Evolutionary conservation across 257 asterid genomes (phyloP).

Genomic region (Fraxinus anomala): DNA sequence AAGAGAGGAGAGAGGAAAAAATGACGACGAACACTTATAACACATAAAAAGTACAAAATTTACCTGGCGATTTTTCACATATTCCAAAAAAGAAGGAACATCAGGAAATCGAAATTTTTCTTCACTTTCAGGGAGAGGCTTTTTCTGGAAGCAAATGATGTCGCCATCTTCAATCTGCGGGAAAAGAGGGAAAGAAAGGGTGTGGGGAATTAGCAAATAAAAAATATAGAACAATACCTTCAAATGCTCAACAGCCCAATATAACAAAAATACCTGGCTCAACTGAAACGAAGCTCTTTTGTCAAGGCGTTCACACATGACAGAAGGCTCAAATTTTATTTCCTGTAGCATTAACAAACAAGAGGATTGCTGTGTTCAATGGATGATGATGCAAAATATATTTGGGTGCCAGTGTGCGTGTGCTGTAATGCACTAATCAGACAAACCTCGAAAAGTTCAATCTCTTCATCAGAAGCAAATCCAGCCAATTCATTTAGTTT

Average conservation of each 20-base stretch:
- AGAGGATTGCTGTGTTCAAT: background rate
- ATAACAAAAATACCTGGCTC: constrained; percentile 42
- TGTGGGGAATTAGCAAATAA: constrained; percentile 8
- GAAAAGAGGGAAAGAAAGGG: background rate
- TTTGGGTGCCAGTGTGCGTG: background rate
- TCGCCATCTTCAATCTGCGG: constrained; percentile 62
- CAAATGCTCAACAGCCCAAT: constrained; percentile 10
- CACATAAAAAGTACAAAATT: background rate
- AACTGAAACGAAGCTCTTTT: constrained; percentile 40
- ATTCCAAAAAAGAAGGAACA: constrained; percentile 54
- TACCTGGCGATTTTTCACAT: constrained; percentile 59
- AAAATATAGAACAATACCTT: constrained; percentile 5
- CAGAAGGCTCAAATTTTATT: constrained; percentile 51
- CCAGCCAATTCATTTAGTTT: constrained; percentile 54
- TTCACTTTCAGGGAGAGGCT: constrained; percentile 35
- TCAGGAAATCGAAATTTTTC: constrained; percentile 44
- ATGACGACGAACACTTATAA: background rate
- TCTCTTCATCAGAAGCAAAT: constrained; percentile 50
- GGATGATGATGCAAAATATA: background rate
- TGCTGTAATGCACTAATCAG: constrained; percentile 26
- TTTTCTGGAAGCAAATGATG: constrained; percentile 56
- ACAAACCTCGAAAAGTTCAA: constrained; percentile 53
- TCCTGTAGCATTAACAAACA: constrained; percentile 38
- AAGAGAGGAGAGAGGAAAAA: background rate
- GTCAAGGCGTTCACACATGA: constrained; percentile 53